Evolutionary conservation across 1,284 basidiomycete genomes (phyloP).

Genomic region (Apiotrichum domesticum): DNA sequence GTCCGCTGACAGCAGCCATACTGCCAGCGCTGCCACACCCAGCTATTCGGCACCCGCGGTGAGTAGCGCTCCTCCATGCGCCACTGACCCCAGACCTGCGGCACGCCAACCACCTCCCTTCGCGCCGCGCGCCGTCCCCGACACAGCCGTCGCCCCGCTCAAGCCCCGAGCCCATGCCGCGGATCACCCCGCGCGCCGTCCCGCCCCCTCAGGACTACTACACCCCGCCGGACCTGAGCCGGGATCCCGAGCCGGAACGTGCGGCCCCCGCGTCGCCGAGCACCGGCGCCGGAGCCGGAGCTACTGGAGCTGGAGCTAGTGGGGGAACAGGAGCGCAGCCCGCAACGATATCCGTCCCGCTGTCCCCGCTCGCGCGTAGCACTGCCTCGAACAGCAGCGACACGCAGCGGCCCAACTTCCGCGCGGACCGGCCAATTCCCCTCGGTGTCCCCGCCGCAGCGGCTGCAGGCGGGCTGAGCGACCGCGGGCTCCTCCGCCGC

Average conservation of each 20-base stretch:
- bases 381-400: conserved; percentile 12
- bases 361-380: conserved; percentile 9
- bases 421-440: conserved; percentile 23
- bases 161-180: conserved; percentile 3
- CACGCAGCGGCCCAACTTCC: conserved; percentile 32
- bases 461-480: neutral
- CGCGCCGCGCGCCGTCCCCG: neutral
- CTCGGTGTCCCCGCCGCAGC: conserved; percentile 1
- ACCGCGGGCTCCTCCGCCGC: conserved; percentile 7
- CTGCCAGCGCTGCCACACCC: conserved; percentile 43
- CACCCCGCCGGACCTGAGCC: conserved; percentile 9
- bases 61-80: conserved; percentile 1
- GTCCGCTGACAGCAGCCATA: conserved; percentile 32
- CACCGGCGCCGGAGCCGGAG: too few species aligned
- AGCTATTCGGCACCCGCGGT: conserved; percentile 43
- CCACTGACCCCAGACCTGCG: conserved; percentile 33
- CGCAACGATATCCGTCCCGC: neutral
- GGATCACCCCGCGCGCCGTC: conserved; percentile 12
- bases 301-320: too few species aligned
- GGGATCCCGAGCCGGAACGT: neutral
- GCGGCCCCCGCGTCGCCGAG: neutral
- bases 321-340: neutral
- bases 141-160: neutral
- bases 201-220: conserved; percentile 16
- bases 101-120: conserved; percentile 24